Conservation (phyloP, 176 grass and related monocot species). For the Oryza nivara region DNA sequence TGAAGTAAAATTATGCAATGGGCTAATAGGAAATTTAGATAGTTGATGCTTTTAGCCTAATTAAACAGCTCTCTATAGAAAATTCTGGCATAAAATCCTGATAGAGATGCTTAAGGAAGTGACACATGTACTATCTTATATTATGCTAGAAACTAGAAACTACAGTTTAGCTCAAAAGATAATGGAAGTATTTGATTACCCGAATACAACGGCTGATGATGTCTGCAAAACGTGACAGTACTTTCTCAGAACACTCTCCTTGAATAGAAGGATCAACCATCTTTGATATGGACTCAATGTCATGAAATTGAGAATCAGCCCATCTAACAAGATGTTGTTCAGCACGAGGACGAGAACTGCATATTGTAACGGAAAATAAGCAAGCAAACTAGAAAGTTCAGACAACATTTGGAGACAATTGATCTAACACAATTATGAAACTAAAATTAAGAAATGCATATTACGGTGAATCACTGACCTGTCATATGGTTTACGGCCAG, state of each 20-base stretch:
- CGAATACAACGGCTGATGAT: conserved; percentile 76
- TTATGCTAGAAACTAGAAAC: conserved; percentile 26
- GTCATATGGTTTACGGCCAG: conserved; percentile 79
- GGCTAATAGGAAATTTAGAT: background rate
- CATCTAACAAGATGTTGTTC: conserved; percentile 85
- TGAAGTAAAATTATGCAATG: conserved; percentile 18
- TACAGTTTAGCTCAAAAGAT: conserved; percentile 7
- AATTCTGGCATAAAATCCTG: conserved; percentile 12
- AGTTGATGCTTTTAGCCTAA: conserved; percentile 17
- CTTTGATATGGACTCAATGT: conserved; percentile 72
- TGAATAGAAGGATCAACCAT: conserved; percentile 72
- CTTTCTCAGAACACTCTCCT: conserved; percentile 60
- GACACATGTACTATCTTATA: conserved; percentile 1
- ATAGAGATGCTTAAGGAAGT: conserved; percentile 25
- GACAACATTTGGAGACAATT: conserved; percentile 17
- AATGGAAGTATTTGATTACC: conserved; percentile 49
- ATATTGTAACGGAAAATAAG: conserved; percentile 33
- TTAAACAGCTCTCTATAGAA: conserved; percentile 24
- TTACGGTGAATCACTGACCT: conserved; percentile 51
- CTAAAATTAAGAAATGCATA: conserved; percentile 19
- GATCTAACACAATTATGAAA: conserved; percentile 29
- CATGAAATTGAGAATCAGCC: conserved; percentile 78
- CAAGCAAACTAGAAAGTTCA: background rate
- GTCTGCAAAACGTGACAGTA: conserved; percentile 74
- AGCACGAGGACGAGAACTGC: conserved; percentile 61